These are phyloP conservation scores for Saccharomycopsis vini DNA, from an alignment of 805 yeast genomes.

Conservation along the genomic window DNA sequence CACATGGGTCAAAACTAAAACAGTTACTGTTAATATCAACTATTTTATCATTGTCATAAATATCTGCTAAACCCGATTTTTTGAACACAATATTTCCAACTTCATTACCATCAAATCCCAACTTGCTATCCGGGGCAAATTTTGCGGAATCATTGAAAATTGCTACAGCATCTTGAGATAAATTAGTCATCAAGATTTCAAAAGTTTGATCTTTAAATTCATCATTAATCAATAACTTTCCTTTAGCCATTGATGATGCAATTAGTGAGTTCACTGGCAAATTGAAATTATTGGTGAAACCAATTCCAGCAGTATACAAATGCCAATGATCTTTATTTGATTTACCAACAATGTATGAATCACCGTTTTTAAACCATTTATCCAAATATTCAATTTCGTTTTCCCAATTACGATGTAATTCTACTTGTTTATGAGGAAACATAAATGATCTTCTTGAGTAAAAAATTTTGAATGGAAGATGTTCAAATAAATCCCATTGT, in stretches of 20 bases:
- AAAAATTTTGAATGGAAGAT: constrained; percentile 56
- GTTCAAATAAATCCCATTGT: constrained; percentile 30
- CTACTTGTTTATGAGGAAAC: constrained; percentile 80
- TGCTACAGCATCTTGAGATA: constrained; percentile 46
- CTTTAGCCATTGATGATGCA: background rate
- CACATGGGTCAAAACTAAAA: constrained; percentile 89
- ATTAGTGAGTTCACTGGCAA: constrained; percentile 5
- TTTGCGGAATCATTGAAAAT: constrained; percentile 50
- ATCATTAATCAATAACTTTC: background rate
- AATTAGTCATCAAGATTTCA: constrained; percentile 85
- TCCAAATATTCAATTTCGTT: constrained; percentile 68
- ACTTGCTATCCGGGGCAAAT: constrained; percentile 45
- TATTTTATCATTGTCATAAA: constrained; percentile 33
- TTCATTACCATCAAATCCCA: constrained; percentile 59
- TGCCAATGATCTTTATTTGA: constrained; percentile 85
- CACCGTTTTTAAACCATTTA: constrained; percentile 50
- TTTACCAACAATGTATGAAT: constrained; percentile 73
- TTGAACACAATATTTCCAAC: constrained; percentile 64
- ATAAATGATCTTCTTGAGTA: constrained; percentile 87
- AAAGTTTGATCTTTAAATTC: constrained; percentile 56
- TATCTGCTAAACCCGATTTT: constrained; percentile 49
- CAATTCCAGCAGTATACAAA: constrained; percentile 55
- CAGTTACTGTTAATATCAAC: constrained; percentile 51
- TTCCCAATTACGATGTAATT: constrained; percentile 78
- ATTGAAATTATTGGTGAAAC: constrained; percentile 19